These are phyloP conservation scores for Chenopodium album DNA, from an alignment of 148 eudicot genomes.

Conservation along the genomic window DNA sequence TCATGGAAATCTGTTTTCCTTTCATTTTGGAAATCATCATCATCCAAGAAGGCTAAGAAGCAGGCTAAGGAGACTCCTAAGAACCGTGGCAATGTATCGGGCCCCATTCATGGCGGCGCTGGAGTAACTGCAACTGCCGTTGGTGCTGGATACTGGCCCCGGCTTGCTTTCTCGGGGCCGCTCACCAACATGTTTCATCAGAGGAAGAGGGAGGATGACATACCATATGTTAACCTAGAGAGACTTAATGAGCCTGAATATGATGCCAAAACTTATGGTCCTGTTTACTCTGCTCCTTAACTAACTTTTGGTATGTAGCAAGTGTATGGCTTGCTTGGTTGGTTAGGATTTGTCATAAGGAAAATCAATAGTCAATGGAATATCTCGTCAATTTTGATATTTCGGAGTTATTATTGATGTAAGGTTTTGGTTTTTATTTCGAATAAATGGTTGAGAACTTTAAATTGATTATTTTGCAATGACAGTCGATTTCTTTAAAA, in stretches of 20 bases:
- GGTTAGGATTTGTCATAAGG: conserved; percentile 10
- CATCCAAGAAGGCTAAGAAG: conserved; percentile 13
- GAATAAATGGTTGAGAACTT: background rate
- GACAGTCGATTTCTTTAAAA: background rate
- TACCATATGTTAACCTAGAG: conserved; percentile 31
- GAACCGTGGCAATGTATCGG: conserved; percentile 7
- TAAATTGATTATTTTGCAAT: too few relatives aligned
- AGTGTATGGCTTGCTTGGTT: background rate
- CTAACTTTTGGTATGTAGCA: conserved; percentile 2
- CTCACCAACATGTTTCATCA: conserved; percentile 17
- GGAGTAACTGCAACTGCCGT: background rate
- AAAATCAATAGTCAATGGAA: background rate
- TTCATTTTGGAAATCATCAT: conserved; percentile 20
- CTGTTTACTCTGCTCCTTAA: conserved; percentile 29
- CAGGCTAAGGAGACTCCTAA: conserved; percentile 6
- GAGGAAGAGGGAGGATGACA: conserved; percentile 15
- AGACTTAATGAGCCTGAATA: conserved; percentile 12
- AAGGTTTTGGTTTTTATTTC: background rate
- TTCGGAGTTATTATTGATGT: background rate
- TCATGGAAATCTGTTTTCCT: conserved; percentile 29
- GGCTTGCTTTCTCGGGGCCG: conserved; percentile 24
- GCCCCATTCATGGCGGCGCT: conserved; percentile 18
- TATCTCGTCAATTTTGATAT: background rate
- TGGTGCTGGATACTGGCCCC: background rate
- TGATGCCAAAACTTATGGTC: conserved; percentile 32